Percentiles rank a stretch among this genome's conserved stretches.
Conservation (phyloP, 1,139 yeast genomes). For the Hyphopichia pseudoburtonii region DNA sequence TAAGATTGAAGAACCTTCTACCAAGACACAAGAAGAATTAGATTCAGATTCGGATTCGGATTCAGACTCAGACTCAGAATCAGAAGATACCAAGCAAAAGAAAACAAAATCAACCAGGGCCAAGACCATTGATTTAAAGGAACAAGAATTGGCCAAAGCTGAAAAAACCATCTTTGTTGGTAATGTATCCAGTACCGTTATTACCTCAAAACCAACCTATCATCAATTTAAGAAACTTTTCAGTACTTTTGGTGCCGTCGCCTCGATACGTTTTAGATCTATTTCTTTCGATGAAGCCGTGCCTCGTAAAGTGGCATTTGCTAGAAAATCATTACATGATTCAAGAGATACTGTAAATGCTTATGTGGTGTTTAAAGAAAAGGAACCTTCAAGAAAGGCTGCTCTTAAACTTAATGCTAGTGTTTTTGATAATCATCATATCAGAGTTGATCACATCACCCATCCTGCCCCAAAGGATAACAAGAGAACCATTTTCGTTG, state of each 20-base stretch:
- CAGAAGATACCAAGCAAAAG: constrained; percentile 3
- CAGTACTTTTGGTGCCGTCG: constrained; percentile 56
- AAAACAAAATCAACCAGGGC: constrained; percentile 26
- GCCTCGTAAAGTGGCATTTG: constrained; percentile 91
- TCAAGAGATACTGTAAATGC: constrained; percentile 83
- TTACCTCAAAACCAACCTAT: constrained; percentile 60
- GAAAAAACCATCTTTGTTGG: constrained; percentile 90
- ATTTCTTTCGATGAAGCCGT: constrained; percentile 85
- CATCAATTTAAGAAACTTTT: constrained; percentile 68
- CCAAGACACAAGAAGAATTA: constrained; percentile 17
- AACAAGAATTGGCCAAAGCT: constrained; percentile 76
- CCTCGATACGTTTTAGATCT: constrained; percentile 85
- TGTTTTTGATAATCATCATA: constrained; percentile 68
- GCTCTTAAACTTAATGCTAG: constrained; percentile 61
- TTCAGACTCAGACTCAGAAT: constrained; percentile 8
- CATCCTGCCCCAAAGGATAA: constrained; percentile 89
- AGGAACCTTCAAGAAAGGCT: constrained; percentile 53
- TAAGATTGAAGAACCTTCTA: background rate
- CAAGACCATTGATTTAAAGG: constrained; percentile 52
- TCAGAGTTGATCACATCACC: constrained; percentile 88
- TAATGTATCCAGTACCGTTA: constrained; percentile 67
- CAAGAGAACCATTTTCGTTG: constrained; percentile 84
- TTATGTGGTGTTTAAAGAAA: constrained; percentile 71
- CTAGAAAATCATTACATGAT: constrained; percentile 74
- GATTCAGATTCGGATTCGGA: constrained; percentile 16